Evolutionary conservation across 2,329 filamentous ascomycete species (phyloP), one percentile per base, ranked within the genome.

Genomic region (Pezicula neosporulosa): DNA sequence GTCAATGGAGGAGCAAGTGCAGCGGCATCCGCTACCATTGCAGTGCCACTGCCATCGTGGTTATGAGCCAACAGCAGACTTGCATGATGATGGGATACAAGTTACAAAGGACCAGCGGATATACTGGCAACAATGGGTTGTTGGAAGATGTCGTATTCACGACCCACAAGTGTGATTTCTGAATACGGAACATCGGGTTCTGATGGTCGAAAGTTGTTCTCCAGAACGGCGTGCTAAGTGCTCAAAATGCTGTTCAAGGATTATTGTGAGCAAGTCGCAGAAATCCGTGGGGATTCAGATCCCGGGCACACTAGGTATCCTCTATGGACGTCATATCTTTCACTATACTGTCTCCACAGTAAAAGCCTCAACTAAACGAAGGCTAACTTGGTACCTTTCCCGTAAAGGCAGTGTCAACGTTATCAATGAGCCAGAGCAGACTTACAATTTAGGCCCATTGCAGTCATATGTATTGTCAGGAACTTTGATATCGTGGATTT

Each of bases 61-160:
- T 16, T 50, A 48, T 7, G 43, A 49, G 46, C 41, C 47, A 15
- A 44, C 51, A 41, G 50, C 56, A 24, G 68, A 71, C 19, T 63
- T 80, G 6, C 71, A 68, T 15, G 78, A 81, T 56, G 71, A 80
- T 56, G 77, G 77, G 1, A 53, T 67, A 3, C 63, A 62, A 37
- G 75, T 80, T 4, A 70, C 68, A n/a, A 72, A 73, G 54, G 59
- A 64, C 35, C 75, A 80, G 58, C 71, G 78, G 47, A 80, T 79
- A 58, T 68, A 72, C 48, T 81, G 77, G 78, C 77, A 82, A 63
- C 73, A 72, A 57, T 82, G 78, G 78, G 75, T 77, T 12, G 60
- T 79, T 12, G 66, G 74, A 44, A 65, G 72, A 54, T 80, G 77
- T 65, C 28, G 36, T 18, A 49, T 42, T 18, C 59, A 61, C 46